Base-by-base conservation (phyloP, 148 eudicot species). In the Cornus controversa region DNA sequence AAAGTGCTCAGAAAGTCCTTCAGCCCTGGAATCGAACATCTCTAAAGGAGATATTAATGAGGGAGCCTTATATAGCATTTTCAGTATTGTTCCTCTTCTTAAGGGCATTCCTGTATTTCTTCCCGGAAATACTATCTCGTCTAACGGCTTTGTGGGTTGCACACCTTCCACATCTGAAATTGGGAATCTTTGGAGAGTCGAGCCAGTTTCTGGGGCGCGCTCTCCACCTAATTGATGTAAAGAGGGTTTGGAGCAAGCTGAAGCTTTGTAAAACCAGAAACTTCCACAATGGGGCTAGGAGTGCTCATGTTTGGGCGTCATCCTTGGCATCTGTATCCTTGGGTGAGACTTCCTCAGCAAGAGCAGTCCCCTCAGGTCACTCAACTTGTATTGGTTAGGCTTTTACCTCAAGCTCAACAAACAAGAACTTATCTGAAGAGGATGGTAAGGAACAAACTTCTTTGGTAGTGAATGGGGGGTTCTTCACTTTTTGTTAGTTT, bases 291-390 rank as follows among this genome's bases (percentile, higher is more conserved):
- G 75, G 91, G 22, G 89, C 87, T 25, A 82, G 84, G 74, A 85
- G 73, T 71, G 91, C 87, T 14, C 78, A 78, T 37, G 84, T 84
- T 63, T 86, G 89, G 88, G 89, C 89, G 3, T 80, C 83, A 34
- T 86, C 84, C 34, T 76, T 88, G 76, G 85, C 90, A 29, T 88
- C 88, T 42, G 86, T 88, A 15, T 84, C 89, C 25, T 77, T 84
- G 79, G 89, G 87, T 26, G 81, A 88, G 73, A 77, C 87, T 31
- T 81, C 82, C 15, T 83, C 84, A 22, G 76, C 82, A 24, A 83
- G 88, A 74, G 27, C 77, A 25, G 34, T 71, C 27, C 23, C 82
- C 65, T 66, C 74, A 2, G 28, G 29, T 5, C 77, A 74, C 28
- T 80, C 80, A 72, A 65, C 64, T 1, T 60, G 64, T 60, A 60